Conservation (phyloP, 352 stramenopile species). For the Blastocystis sp. region DNA sequence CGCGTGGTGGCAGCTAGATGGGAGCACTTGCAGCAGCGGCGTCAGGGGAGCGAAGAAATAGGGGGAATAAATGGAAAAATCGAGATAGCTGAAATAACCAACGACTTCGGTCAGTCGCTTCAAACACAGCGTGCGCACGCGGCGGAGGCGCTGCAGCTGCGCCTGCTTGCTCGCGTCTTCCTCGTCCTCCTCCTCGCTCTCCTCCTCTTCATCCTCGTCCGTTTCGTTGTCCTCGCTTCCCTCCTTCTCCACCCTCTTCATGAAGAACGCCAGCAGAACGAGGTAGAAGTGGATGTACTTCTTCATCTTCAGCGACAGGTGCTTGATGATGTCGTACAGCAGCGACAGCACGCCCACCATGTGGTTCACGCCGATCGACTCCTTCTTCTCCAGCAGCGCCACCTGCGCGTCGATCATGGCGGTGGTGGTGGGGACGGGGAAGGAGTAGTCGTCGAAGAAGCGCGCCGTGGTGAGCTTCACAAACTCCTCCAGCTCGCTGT, state of each 20-base stretch:
- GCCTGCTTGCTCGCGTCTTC: neutral
- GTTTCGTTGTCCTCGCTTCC: neutral
- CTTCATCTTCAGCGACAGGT: constrained; percentile 13
- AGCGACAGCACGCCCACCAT: constrained; percentile 28
- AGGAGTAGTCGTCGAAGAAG: neutral
- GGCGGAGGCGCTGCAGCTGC: neutral
- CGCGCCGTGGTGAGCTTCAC: neutral
- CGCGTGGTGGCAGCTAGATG: neutral
- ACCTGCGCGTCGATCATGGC: neutral
- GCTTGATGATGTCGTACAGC: constrained; percentile 32
- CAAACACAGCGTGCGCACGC: constrained; percentile 22
- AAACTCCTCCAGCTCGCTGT: constrained; percentile 17
- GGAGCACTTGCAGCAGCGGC: neutral
- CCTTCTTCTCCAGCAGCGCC: neutral
- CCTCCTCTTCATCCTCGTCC: neutral
- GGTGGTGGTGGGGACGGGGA: neutral
- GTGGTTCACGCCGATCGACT: neutral
- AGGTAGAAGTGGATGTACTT: constrained; percentile 28
- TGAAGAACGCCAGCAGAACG: constrained; percentile 6
- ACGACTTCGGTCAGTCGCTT: constrained; percentile 28
- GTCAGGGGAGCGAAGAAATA: constrained; percentile 61
- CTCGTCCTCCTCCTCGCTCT: neutral
- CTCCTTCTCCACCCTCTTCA: neutral
- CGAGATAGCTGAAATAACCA: constrained; percentile 5
- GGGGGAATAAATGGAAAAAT: constrained; percentile 30